Base-by-base conservation (phyloP, 768 basidiomycete species). In the Tricholoma flavovirens region DNA sequence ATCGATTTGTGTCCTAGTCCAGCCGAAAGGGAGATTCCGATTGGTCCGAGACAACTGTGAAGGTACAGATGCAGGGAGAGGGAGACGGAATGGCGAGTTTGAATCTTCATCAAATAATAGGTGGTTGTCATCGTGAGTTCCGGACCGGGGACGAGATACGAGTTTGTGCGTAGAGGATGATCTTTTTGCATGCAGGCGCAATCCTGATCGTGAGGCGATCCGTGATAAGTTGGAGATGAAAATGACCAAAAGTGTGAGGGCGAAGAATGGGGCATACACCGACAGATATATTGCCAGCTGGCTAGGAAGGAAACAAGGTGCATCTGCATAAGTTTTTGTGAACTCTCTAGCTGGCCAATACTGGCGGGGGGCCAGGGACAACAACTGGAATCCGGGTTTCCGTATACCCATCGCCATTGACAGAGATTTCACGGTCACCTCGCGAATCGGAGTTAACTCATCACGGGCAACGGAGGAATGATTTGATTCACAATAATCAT, bases 321-420 rank as follows among this genome's bases (percentile, higher is more conserved):
- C 66, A 59, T 93, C 85, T 48, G 75, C 77, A 64, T 77, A 73
- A 3, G 70, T 75, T 30, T 73, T 59, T 29, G 51, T 24, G 42
- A 19, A 15, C 11, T 45, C 22, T 7, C 48, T 17, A 5, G 22
- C 12, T 5, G 17, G 35, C 48, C 10, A 30, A 26, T 38, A 61
- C 11, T 60, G 56, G 8, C 57, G 42, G 21, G 77, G 77, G 46
- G 74, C 76, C 21, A 98, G 80, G 1, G 93, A 90, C 43, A 98
- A 79, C 17, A 98, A 80, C 62, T 96, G 92, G 71, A 94, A 93
- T 40, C 93, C 96, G 5, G 96, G 94, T 26, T 77, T 76, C 43
- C 79, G 78, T 52, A 98, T 81, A 30, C 90, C 91, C 84, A 93
- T 90, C 3, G 87, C 88, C 78, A 94, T 91, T 11, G 92, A 93